Conservation (phyloP, 1,284 basidiomycete genomes). For the Apiotrichum brassicae region DNA sequence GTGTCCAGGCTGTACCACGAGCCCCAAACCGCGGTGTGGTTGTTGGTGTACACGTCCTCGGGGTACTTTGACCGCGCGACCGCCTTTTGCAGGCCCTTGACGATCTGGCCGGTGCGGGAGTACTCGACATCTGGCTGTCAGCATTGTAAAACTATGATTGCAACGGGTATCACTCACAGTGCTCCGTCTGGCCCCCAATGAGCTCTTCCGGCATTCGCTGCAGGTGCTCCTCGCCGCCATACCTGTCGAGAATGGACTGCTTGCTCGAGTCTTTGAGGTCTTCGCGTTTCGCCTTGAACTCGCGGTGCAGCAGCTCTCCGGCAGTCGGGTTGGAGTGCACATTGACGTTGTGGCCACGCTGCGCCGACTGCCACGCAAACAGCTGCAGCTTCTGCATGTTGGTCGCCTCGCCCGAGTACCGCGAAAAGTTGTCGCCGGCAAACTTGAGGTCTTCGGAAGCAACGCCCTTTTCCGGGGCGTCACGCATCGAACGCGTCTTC, state of each 20-base stretch:
- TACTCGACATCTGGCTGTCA: slow-evolving; percentile 71
- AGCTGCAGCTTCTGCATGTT: slow-evolving; percentile 87
- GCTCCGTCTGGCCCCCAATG: slow-evolving; percentile 86
- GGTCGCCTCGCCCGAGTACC: slow-evolving; percentile 81
- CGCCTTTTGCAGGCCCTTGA: slow-evolving; percentile 84
- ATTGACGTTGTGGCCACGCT: slow-evolving; percentile 89
- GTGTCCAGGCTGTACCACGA: slow-evolving; percentile 77
- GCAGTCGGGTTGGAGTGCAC: slow-evolving; percentile 94
- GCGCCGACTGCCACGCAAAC: slow-evolving; percentile 95
- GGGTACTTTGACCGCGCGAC: slow-evolving; percentile 85
- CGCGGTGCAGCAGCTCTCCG: slow-evolving; percentile 81
- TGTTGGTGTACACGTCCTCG: slow-evolving; percentile 91
- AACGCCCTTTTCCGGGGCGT: slow-evolving; percentile 74
- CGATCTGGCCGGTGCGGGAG: slow-evolving; percentile 79
- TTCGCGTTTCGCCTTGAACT: slow-evolving; percentile 89
- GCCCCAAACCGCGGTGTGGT: slow-evolving; percentile 92
- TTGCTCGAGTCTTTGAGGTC: slow-evolving; percentile 80
- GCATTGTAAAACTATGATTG: neutral
- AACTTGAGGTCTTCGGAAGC: slow-evolving; percentile 82
- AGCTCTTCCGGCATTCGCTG: slow-evolving; percentile 74
- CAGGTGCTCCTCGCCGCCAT: slow-evolving; percentile 92
- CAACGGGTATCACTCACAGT: slow-evolving; percentile 50
- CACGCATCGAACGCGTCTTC: slow-evolving; percentile 98
- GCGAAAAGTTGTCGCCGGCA: slow-evolving; percentile 93
- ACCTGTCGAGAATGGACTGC: slow-evolving; percentile 76